A percentile compares a stretch with the other conserved stretches of the same genome.
Evolutionary conservation across 495 filamentous ascomycete species (phyloP).

Genomic region (Penicillium paxilli): DNA sequence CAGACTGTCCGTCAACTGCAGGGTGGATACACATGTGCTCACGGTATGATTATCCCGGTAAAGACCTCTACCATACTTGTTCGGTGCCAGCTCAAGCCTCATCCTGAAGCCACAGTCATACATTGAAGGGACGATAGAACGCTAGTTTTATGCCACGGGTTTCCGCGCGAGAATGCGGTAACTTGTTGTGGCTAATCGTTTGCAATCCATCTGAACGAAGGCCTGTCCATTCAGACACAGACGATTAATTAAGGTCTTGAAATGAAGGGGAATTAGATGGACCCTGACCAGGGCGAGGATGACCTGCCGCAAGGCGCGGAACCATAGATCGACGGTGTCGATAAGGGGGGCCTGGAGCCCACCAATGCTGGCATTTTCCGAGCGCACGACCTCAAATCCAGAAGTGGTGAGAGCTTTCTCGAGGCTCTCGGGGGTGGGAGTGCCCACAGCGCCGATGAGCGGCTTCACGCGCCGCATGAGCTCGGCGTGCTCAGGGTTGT

Average conservation of each 20-base stretch:
- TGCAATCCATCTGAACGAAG: conserved; percentile 63
- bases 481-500: conserved; percentile 51
- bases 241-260: conserved; percentile 63
- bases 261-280: conserved; percentile 54
- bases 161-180: conserved; percentile 64
- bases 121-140: too few species aligned
- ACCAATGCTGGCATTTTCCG: conserved; percentile 59
- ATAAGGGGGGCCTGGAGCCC: conserved; percentile 60
- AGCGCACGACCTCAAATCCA: conserved; percentile 53
- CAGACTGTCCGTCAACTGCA: too few species aligned
- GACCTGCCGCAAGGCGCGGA: conserved; percentile 54
- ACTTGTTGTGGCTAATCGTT: conserved; percentile 59
- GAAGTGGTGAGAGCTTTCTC: conserved; percentile 52
- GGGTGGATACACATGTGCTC: too few species aligned
- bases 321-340: conserved; percentile 60
- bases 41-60: too few species aligned
- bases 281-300: conserved; percentile 55
- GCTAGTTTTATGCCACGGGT: conserved; percentile 35
- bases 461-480: conserved; percentile 64
- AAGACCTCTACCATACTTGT: too few species aligned
- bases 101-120: too few species aligned
- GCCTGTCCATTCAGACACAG: conserved; percentile 60
- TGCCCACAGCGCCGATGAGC: conserved; percentile 63
- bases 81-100: too few species aligned
- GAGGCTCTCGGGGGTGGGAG: conserved; percentile 55